These are phyloP conservation scores for Hyaloscypha finlandica DNA, from an alignment of 495 filamentous ascomycete genomes.

Conservation along the genomic window DNA sequence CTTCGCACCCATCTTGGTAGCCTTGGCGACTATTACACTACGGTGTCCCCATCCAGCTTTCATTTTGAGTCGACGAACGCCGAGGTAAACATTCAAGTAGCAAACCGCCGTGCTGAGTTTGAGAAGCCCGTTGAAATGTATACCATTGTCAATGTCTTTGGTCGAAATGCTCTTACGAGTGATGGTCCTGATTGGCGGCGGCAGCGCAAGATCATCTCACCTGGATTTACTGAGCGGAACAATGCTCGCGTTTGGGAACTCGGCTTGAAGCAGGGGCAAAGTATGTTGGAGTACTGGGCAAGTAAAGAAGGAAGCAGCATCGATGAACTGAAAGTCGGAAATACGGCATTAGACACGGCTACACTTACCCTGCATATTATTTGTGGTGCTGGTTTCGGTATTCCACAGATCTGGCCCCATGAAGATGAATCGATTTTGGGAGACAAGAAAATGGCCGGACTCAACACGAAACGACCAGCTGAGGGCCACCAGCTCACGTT, in stretches of 20 bases:
- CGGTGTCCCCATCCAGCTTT: background rate
- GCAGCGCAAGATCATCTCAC: background rate
- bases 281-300: background rate
- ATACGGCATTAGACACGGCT: background rate
- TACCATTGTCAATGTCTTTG: background rate
- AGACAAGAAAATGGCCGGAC: background rate
- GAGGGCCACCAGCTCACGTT: background rate
- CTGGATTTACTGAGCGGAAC: background rate
- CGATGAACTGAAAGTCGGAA: background rate
- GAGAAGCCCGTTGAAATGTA: background rate
- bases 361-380: background rate
- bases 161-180: background rate
- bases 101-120: background rate
- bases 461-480: background rate
- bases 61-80: background rate
- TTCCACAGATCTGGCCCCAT: background rate
- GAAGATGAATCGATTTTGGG: background rate
- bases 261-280: background rate
- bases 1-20: background rate
- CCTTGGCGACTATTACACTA: background rate
- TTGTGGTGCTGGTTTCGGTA: background rate
- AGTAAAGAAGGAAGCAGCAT: background rate
- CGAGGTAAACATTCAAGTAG: background rate
- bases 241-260: background rate
- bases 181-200: background rate